phyloP scores from a whole-genome alignment of 2,329 filamentous ascomycete species.

The Calonectria crousiana region DNA sequence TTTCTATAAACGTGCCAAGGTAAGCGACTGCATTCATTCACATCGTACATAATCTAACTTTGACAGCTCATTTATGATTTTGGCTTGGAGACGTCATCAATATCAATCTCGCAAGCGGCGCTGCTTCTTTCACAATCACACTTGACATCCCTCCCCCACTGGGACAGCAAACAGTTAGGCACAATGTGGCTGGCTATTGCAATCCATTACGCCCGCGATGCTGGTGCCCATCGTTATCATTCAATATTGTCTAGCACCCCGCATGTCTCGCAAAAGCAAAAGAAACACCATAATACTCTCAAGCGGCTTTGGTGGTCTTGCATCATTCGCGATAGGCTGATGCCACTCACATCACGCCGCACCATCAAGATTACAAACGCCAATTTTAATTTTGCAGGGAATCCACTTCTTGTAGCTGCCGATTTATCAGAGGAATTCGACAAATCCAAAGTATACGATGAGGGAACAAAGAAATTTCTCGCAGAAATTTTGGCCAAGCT shows the following conservation, averaged over 20 bases:
- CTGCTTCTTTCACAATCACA: conserved; percentile 40
- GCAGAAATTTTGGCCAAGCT: conserved; percentile 19
- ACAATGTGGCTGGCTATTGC: conserved; percentile 43
- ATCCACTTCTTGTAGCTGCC: background rate
- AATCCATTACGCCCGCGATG: conserved; percentile 41
- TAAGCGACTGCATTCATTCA: background rate
- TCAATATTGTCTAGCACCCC: conserved; percentile 19
- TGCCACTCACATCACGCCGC: conserved; percentile 26
- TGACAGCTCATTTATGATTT: conserved; percentile 41
- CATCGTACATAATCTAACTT: background rate
- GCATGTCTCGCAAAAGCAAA: conserved; percentile 19
- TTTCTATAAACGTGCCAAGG: conserved; percentile 41
- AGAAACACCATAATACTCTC: conserved; percentile 32
- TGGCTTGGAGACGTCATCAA: conserved; percentile 36
- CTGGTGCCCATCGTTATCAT: conserved; percentile 40
- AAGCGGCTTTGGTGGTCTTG: conserved; percentile 44
- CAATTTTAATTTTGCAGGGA: conserved; percentile 24
- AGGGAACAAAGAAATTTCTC: conserved; percentile 15
- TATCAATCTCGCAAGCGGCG: conserved; percentile 40
- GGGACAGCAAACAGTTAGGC: conserved; percentile 39
- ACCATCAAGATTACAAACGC: conserved; percentile 25
- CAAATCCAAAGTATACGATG: conserved; percentile 23
- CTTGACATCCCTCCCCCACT: conserved; percentile 39
- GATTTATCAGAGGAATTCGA: conserved; percentile 20
- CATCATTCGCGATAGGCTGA: conserved; percentile 38